Conservation (phyloP, 148 eudicot genomes). For the Rhododendron griersonianum region DNA sequence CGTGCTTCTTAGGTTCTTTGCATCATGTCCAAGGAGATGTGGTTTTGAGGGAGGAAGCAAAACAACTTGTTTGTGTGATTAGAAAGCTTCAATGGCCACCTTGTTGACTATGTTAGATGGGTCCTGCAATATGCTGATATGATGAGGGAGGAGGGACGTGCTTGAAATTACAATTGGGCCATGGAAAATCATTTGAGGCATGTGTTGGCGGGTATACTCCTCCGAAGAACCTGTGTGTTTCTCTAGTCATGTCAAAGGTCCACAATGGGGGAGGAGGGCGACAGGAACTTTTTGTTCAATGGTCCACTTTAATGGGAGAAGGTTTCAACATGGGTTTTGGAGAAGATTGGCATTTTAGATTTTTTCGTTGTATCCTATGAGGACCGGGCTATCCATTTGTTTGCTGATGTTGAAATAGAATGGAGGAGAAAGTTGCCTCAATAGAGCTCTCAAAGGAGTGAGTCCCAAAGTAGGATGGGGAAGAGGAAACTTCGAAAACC, state of each 20-base stretch:
- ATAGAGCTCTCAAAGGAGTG: not conserved
- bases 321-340: not conserved
- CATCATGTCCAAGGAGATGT: not conserved
- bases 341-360: not conserved
- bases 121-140: not conserved
- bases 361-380: not conserved
- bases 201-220: not conserved
- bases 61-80: not conserved
- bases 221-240: not conserved
- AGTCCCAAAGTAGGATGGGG: not conserved
- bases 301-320: not conserved
- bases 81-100: not conserved
- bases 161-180: not conserved
- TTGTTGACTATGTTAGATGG: not conserved
- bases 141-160: not conserved
- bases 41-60: not conserved
- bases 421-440: not conserved
- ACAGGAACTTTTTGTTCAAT: not conserved
- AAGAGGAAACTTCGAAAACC: not conserved
- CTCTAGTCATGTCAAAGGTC: not conserved
- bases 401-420: not conserved
- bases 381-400: not conserved
- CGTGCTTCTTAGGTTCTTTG: too few relatives aligned
- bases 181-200: not conserved
- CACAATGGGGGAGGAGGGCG: not conserved